Percentiles rank a stretch among this genome's conserved stretches.
These are phyloP conservation scores for Evansstolkia leycettana DNA, from an alignment of 495 filamentous ascomycete species.

Conservation along the genomic window DNA sequence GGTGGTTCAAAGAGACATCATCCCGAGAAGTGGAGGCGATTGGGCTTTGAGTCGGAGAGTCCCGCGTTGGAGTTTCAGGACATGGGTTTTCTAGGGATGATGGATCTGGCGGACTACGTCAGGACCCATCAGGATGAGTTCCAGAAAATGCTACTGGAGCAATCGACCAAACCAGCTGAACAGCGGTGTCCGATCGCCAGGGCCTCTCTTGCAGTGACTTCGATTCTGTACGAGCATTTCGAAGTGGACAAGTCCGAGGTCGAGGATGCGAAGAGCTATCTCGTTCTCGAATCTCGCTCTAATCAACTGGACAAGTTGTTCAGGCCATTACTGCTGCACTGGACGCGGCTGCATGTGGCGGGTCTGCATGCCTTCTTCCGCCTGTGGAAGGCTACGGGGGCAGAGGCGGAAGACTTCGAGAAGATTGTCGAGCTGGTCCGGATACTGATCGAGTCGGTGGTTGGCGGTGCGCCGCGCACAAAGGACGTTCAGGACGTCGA, in stretches of 20 bases:
- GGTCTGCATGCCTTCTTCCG: slow-evolving; percentile 84
- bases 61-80: slow-evolving; percentile 75
- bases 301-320: slow-evolving; percentile 83
- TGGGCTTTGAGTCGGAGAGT: slow-evolving; percentile 87
- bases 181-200: slow-evolving; percentile 82
- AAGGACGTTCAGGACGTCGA: slow-evolving; percentile 85
- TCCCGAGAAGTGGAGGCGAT: slow-evolving; percentile 84
- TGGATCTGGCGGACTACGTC: slow-evolving; percentile 93
- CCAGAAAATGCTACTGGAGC: slow-evolving; percentile 83
- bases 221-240: slow-evolving; percentile 89
- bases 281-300: slow-evolving; percentile 61
- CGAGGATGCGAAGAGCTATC: slow-evolving; percentile 68
- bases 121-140: slow-evolving; percentile 83
- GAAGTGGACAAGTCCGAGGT: slow-evolving; percentile 79
- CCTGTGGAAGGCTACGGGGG: slow-evolving; percentile 82
- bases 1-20: slow-evolving; percentile 57
- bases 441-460: slow-evolving; percentile 83
- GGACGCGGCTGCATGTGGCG: slow-evolving; percentile 87
- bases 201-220: slow-evolving; percentile 77
- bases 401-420: slow-evolving; percentile 73
- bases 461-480: slow-evolving; percentile 69
- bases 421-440: slow-evolving; percentile 85
- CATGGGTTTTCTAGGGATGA: slow-evolving; percentile 87
- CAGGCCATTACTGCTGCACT: slow-evolving; percentile 79
- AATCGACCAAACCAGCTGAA: slow-evolving; percentile 57